These are phyloP conservation scores for Naegleria lovaniensis DNA, from an alignment of 208 protist species.

Conservation along the genomic window DNA sequence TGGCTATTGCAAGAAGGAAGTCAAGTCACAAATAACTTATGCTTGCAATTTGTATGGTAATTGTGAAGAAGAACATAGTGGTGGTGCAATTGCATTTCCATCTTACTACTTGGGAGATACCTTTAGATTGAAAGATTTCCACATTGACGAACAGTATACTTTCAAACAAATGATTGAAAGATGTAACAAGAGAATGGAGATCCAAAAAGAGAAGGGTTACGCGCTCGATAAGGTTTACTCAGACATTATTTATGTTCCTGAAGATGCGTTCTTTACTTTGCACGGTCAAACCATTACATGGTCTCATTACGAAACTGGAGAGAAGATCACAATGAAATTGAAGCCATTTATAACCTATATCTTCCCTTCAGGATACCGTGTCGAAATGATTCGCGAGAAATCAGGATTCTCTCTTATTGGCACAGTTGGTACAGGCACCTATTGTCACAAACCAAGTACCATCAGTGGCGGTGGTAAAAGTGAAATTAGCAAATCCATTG, in stretches of 20 bases:
- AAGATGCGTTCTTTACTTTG: conserved; percentile 37
- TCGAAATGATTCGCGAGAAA: conserved; percentile 37
- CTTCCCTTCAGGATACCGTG: conserved; percentile 43
- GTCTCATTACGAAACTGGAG: conserved; percentile 23
- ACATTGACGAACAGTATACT: background rate
- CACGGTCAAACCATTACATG: conserved; percentile 25
- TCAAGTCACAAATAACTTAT: conserved; percentile 47
- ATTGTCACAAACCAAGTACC: conserved; percentile 38
- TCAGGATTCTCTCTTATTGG: background rate
- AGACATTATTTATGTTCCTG: conserved; percentile 42
- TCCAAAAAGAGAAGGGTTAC: background rate
- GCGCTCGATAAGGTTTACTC: conserved; percentile 35
- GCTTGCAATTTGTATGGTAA: conserved; percentile 43
- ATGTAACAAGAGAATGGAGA: conserved; percentile 24
- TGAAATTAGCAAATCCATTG: conserved; percentile 47
- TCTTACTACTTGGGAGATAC: conserved; percentile 35
- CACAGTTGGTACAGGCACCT: background rate
- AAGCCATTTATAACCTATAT: conserved; percentile 36
- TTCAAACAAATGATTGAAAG: background rate
- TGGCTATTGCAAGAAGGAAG: conserved; percentile 53
- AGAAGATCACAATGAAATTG: conserved; percentile 32
- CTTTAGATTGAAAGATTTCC: conserved; percentile 25
- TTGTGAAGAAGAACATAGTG: conserved; percentile 44
- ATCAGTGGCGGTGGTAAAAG: conserved; percentile 51
- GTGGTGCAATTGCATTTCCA: conserved; percentile 38